Percentiles rank a stretch among this genome's conserved stretches.
These are phyloP conservation scores for Vickermania spadyakhi DNA, from an alignment of 208 protist genomes.

Conservation along the genomic window DNA sequence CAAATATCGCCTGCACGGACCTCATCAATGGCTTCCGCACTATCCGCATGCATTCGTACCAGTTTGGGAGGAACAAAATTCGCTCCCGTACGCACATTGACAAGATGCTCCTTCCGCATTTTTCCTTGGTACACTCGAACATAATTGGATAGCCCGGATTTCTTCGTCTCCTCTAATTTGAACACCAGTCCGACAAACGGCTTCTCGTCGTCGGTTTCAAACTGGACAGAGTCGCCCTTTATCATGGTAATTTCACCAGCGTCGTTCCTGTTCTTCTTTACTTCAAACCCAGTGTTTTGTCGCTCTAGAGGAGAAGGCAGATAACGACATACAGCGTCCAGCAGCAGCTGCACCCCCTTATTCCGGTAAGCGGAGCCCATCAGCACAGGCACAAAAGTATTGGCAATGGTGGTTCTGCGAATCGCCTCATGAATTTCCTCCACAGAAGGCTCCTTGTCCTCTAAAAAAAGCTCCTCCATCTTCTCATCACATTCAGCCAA, in stretches of 20 bases:
- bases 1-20: conserved; percentile 97
- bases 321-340: conserved; percentile 96
- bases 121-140: conserved; percentile 98
- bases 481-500: conserved; percentile 94
- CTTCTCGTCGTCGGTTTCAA: conserved; percentile 86
- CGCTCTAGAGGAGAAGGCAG: conserved; percentile 94
- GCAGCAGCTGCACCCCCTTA: conserved; percentile 97
- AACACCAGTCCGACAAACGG: conserved; percentile 96
- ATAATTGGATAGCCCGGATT: conserved; percentile 97
- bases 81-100: conserved; percentile 83
- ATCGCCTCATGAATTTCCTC: conserved; percentile 91
- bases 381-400: conserved; percentile 95
- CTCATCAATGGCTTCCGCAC: conserved; percentile 92
- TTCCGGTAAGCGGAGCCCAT: conserved; percentile 98
- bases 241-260: conserved; percentile 63
- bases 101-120: conserved; percentile 85
- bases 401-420: conserved; percentile 87
- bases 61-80: conserved; percentile 93
- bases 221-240: conserved; percentile 68
- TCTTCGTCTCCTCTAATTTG: conserved; percentile 96
- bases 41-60: conserved; percentile 97
- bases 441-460: conserved; percentile 83
- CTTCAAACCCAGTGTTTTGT: conserved; percentile 59
- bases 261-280: conserved; percentile 85
- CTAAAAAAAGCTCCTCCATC: conserved; percentile 92